Base-by-base conservation (phyloP, 371 early-diverging fungal genomes). In the Haplosporangium sp. region DNA sequence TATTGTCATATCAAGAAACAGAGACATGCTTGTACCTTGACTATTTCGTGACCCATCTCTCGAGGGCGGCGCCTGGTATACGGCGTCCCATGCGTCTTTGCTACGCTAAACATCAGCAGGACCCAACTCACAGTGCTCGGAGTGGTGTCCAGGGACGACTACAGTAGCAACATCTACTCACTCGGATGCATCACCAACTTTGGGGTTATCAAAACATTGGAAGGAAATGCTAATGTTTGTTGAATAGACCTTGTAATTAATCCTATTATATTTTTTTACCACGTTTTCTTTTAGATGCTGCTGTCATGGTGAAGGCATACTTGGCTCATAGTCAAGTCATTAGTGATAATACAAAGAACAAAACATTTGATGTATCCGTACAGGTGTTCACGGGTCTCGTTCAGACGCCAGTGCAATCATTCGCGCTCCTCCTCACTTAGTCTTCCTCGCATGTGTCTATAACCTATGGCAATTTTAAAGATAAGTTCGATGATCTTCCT, bases 1-100 rank as follows among this genome's bases (percentile, higher is more conserved):
- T n/a, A 47, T 59, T 59, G 59, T 45, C 46, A 36, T 59, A 6
- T 12, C 47, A 11, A 5, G 59, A 21, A 47, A 59, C 59, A 59
- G 47, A 21, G 59, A 59, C 47, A 7, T 56, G 2, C 13, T 56
- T 6, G 18, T 59, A 8, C 36, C 16, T 2, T 13, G 37, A 59
- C 36, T 1, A 46, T 59, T 7, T 47, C 36, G 47, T 20, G 47
- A 46, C 59, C 59, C 5, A 36, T 36, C 13, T 40, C 29, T 20
- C 21, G 23, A 46, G 20, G 37, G 20, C 47, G 21, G 47, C 12
- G 13, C 47, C 46, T 59, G n/a, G 47, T 43, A 14, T 57, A 57
- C 45, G 40, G 47, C 56, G 41, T 20, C 21, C 41, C 14, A 8
- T n/a, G 40, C 18, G 14, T 55, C 37, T 13, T 14, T 8, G 38